These are phyloP conservation scores for Adansonia madagascariensis DNA, from an alignment of 441 rosid genomes.

Conservation along the genomic window DNA sequence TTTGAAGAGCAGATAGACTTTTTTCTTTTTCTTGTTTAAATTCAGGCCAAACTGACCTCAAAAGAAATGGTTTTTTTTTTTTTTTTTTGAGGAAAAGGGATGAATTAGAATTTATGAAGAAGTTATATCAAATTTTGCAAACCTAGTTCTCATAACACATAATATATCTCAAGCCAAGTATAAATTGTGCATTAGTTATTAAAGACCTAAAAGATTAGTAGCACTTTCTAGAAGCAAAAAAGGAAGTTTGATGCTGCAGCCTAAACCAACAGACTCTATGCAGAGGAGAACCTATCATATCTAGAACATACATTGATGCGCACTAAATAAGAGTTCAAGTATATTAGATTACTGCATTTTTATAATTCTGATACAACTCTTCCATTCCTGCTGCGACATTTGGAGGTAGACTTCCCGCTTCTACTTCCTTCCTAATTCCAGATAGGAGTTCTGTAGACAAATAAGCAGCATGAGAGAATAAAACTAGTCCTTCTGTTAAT, in stretches of 20 bases:
- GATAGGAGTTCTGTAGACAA: constrained; percentile 68
- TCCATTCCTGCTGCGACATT: constrained; percentile 85
- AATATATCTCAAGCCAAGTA: not conserved
- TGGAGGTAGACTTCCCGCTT: constrained; percentile 73
- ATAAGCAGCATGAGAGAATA: constrained; percentile 32
- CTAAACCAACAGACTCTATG: not conserved
- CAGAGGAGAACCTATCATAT: not conserved
- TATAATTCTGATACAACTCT: constrained; percentile 83
- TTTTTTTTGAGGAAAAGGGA: no score
- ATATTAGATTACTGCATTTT: constrained; percentile 74
- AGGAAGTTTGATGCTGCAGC: not conserved
- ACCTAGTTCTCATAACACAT: not conserved
- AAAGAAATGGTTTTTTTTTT: no score
- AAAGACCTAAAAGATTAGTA: not conserved
- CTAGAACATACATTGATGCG: constrained; percentile 29
- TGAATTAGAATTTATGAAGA: not conserved
- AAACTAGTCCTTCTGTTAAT: constrained; percentile 12
- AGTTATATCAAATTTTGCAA: not conserved
- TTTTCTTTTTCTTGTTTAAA: no score
- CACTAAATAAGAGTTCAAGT: constrained; percentile 39
- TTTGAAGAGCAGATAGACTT: not conserved
- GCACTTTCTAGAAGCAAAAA: not conserved
- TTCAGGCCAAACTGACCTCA: no score
- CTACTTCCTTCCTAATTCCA: constrained; percentile 73
- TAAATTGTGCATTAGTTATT: not conserved